Percentiles rank a stretch among this genome's conserved stretches.
phyloP scores from a whole-genome alignment of 2,329 filamentous ascomycete species.

The Colletotrichum trifolii region DNA sequence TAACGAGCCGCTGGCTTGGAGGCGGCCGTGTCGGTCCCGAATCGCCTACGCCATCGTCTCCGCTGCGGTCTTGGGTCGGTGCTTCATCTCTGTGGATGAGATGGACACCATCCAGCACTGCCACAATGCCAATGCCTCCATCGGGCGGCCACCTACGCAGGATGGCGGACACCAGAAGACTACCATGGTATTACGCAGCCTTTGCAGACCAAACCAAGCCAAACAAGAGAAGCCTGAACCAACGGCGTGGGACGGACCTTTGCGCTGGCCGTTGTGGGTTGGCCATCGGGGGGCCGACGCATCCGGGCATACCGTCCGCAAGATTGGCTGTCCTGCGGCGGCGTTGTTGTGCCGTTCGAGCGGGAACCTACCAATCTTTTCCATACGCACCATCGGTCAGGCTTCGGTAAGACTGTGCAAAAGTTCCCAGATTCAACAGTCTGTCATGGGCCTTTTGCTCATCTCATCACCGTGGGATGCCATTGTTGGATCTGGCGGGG shows the following conservation, averaged over 20 bases:
- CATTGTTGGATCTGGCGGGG: too few species aligned
- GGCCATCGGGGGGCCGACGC: conserved; percentile 11
- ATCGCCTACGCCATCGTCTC: background rate
- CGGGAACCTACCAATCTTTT: background rate
- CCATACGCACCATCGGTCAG: too few species aligned
- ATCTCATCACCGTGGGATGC: too few species aligned
- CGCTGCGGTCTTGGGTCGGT: background rate
- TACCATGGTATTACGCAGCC: background rate
- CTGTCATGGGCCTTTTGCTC: too few species aligned
- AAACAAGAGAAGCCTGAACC: background rate
- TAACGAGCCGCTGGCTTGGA: conserved; percentile 13
- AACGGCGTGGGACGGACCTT: conserved; percentile 15
- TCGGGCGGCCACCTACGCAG: conserved; percentile 23
- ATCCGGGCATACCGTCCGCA: conserved; percentile 26
- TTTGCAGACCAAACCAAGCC: too few species aligned
- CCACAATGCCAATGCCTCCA: conserved; percentile 30
- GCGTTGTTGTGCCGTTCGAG: conserved; percentile 27
- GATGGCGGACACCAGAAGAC: background rate
- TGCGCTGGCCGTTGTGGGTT: background rate
- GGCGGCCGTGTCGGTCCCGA: conserved; percentile 12
- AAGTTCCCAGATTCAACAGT: too few species aligned
- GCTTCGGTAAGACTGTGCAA: too few species aligned
- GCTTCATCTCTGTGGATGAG: conserved; percentile 9
- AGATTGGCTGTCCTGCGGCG: conserved; percentile 13
- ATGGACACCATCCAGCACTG: conserved; percentile 21